A percentile compares a stretch with the other conserved stretches of the same genome.
Conservation (phyloP, 2,329 filamentous ascomycete species). For the Fusarium sterilihyphosum region DNA sequence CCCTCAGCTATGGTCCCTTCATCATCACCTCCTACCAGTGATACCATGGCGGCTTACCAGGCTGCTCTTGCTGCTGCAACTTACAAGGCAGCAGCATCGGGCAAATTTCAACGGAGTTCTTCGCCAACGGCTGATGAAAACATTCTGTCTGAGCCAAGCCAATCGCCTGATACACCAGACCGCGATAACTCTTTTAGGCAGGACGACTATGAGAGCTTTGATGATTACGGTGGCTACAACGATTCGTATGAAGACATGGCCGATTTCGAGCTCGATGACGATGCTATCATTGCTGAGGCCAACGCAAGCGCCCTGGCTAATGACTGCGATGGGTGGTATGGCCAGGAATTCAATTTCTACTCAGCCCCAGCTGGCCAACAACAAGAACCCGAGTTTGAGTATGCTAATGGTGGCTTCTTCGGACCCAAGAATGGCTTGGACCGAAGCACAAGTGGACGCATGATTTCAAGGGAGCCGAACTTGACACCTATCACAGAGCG, state of each 20-base stretch:
- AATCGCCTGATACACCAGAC: slow-evolving; percentile 20
- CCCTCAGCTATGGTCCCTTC: slow-evolving; percentile 13
- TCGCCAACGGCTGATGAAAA: slow-evolving; percentile 51
- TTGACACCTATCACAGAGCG: slow-evolving; percentile 96
- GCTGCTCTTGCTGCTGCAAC: slow-evolving; percentile 85
- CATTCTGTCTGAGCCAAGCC: slow-evolving; percentile 16
- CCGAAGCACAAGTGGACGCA: slow-evolving; percentile 77
- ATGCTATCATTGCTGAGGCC: slow-evolving; percentile 91
- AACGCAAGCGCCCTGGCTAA: slow-evolving; percentile 94
- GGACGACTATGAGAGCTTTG: slow-evolving; percentile 60
- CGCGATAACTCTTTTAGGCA: slow-evolving; percentile 25
- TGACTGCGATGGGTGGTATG: slow-evolving; percentile 94
- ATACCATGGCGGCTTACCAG: slow-evolving; percentile 74
- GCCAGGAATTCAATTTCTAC: slow-evolving; percentile 96
- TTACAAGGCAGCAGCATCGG: slow-evolving; percentile 77
- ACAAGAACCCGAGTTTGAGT: slow-evolving; percentile 63
- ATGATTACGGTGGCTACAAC: slow-evolving; percentile 55
- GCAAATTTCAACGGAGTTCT: slow-evolving; percentile 74
- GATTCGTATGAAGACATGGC: slow-evolving; percentile 70
- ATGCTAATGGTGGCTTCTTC: slow-evolving; percentile 88
- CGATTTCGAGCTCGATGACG: slow-evolving; percentile 79
- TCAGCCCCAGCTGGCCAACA: slow-evolving; percentile 64
- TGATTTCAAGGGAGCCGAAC: slow-evolving; percentile 85
- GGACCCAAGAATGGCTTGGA: slow-evolving; percentile 75
- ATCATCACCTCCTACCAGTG: slow-evolving; percentile 12